Conservation (phyloP, 176 grass and related monocot species). For the Microstegium vimineum region DNA sequence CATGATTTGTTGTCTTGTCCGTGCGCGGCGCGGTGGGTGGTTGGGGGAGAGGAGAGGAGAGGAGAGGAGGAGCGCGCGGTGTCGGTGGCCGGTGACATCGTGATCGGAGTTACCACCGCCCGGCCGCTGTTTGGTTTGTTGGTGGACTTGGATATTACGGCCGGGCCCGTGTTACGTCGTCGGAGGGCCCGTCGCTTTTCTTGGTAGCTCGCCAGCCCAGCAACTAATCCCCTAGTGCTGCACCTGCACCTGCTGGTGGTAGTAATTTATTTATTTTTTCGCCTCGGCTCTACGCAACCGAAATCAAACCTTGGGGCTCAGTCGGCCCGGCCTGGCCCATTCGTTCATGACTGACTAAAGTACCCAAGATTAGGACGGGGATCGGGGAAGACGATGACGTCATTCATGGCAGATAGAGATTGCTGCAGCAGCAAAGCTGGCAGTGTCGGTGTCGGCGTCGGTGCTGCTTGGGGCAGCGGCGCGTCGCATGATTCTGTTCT, state of each 20-base stretch:
- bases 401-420: not conserved
- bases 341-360: not conserved
- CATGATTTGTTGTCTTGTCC: not conserved
- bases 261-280: not conserved
- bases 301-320: conserved; percentile 17
- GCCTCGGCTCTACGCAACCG: conserved; percentile 32
- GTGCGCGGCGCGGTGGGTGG: conserved; percentile 13
- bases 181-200: conserved; percentile 20
- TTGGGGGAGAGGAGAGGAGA: not conserved
- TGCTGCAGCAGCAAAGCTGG: not conserved
- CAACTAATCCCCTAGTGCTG: conserved; percentile 17
- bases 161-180: conserved; percentile 14
- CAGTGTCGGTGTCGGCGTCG: not conserved
- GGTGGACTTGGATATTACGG: conserved; percentile 23
- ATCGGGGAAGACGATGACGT: conserved; percentile 3
- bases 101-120: conserved; percentile 1
- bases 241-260: not conserved
- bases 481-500: not conserved
- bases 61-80: not conserved
- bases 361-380: not conserved
- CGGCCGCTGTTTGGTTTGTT: not conserved
- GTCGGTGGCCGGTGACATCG: conserved; percentile 33
- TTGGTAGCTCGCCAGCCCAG: conserved; percentile 36
- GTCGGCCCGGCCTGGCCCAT: not conserved
- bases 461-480: too few relatives aligned